Percentiles rank a stretch among this genome's conserved stretches.
These are phyloP conservation scores for Stenogyne calaminthoides DNA, from an alignment of 305 asterid genomes.

Conservation along the genomic window DNA sequence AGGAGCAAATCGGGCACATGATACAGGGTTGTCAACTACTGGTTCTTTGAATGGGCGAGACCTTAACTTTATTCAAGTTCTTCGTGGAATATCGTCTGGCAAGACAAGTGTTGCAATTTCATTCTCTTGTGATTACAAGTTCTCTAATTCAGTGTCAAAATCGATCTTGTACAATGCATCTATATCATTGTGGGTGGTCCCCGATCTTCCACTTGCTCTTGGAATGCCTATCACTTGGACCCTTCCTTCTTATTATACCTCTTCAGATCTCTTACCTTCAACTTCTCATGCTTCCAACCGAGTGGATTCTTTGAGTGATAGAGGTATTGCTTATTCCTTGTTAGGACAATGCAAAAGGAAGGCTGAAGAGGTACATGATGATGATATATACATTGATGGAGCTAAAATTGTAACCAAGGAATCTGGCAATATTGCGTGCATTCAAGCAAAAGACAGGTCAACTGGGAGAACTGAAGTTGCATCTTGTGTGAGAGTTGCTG, in stretches of 20 bases:
- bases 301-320: slow-evolving; percentile 50
- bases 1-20: slow-evolving; percentile 30
- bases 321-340: slow-evolving; percentile 70
- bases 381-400: slow-evolving; percentile 58
- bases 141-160: slow-evolving; percentile 44
- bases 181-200: slow-evolving; percentile 62
- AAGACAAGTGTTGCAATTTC: slow-evolving; percentile 65
- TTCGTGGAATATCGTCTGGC: slow-evolving; percentile 79
- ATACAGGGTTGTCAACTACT: slow-evolving; percentile 34
- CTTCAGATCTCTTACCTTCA: slow-evolving; percentile 73
- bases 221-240: slow-evolving; percentile 82
- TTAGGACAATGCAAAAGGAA: slow-evolving; percentile 48
- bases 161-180: slow-evolving; percentile 64
- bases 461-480: slow-evolving; percentile 86
- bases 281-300: slow-evolving; percentile 47
- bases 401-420: slow-evolving; percentile 63
- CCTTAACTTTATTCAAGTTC: slow-evolving; percentile 59
- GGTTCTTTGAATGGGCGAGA: slow-evolving; percentile 46
- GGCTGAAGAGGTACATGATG: slow-evolving; percentile 45
- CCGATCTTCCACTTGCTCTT: slow-evolving; percentile 83
- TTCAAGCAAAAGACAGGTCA: slow-evolving; percentile 73
- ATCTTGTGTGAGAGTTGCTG: slow-evolving; percentile 79
- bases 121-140: slow-evolving; percentile 66
- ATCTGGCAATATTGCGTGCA: slow-evolving; percentile 69
- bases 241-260: slow-evolving; percentile 78